Percentiles rank a stretch among this genome's conserved stretches.
Conservation (phyloP, 163 green algal species). For the Coccomyxa subellipsoidea region DNA sequence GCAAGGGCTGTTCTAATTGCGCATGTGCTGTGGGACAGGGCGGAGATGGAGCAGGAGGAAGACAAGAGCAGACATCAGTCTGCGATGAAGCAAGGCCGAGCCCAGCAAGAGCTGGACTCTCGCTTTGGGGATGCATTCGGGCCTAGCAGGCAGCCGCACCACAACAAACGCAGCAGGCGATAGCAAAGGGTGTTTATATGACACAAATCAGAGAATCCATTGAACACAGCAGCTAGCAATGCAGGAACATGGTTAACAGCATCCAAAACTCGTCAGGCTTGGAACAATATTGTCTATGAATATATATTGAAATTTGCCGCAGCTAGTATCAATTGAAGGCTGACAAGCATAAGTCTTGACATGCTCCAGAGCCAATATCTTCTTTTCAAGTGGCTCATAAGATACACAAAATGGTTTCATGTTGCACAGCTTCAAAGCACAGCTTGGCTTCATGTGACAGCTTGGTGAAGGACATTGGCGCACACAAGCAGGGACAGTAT, state of each 20-base stretch:
- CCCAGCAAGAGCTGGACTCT: background rate
- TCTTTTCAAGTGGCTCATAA: too few relatives aligned
- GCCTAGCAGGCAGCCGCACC: background rate
- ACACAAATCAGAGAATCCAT: background rate
- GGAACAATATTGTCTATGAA: too few relatives aligned
- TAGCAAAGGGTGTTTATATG: background rate
- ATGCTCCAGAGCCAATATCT: too few relatives aligned
- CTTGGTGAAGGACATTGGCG: too few relatives aligned
- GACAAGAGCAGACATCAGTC: background rate
- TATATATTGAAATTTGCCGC: too few relatives aligned
- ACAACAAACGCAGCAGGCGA: background rate
- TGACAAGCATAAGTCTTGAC: too few relatives aligned
- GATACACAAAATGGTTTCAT: too few relatives aligned
- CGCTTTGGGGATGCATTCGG: background rate
- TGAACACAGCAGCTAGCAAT: background rate
- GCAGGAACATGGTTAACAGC: background rate
- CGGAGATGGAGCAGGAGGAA: slow-evolving; percentile 6
- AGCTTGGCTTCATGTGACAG: too few relatives aligned
- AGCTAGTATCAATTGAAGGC: too few relatives aligned
- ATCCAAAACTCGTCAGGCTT: too few relatives aligned
- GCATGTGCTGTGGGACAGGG: background rate
- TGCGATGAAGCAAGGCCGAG: background rate
- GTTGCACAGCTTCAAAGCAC: too few relatives aligned
- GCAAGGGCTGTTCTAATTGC: background rate
- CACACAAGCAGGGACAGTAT: too few relatives aligned